Base-by-base conservation (phyloP, 2,329 filamentous ascomycete species). In the Bipolaris bicolor region DNA sequence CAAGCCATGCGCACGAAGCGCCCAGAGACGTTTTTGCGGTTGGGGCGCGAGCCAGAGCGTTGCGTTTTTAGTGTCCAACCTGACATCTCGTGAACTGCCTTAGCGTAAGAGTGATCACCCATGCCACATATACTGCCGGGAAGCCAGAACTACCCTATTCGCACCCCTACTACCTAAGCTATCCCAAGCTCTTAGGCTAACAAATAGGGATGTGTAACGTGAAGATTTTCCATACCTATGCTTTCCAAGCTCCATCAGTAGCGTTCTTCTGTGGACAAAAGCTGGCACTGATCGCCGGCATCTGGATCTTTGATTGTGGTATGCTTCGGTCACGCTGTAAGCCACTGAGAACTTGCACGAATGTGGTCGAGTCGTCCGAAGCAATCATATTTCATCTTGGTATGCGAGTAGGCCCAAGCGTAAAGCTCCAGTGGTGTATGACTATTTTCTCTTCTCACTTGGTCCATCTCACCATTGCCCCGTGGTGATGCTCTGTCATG, bases 1-100 rank as follows among this genome's bases (percentile, higher is more conserved):
- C 41, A 22, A 22, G 33, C 24, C 9, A 18, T 48, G 49, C 44
- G 36, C 49, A 53, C 45, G 54, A 48, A 50, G 29, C 22, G 18
- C 43, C 37, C 37, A 22, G 34, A 3, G 34, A 10, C 41, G 37
- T 29, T 39, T 16, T 15, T 24, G 46, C n/a, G 33, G 33, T 7
- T 37, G 46, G 33, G 34, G 34, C 46, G 46, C 34, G 22, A 36
- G n/a, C 15, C 11, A 36, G 13, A 10, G 24, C 33, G 5, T 37
- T 29, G 16, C 9, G 9, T 7, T n/a, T n/a, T 18, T 34, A 20
- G 31, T 29, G 34, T 39, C 29, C 13, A 49, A 22, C n/a, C 22
- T 20, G 20, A 39, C 33, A 49, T 10, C 46, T 49, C 34, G 46
- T 49, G 46, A 34, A 39, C 46, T 37, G 22, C 22, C 16, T 24